Evolutionary conservation across 106 monocot genomes (phyloP).

Genomic region (Allium sativum): DNA sequence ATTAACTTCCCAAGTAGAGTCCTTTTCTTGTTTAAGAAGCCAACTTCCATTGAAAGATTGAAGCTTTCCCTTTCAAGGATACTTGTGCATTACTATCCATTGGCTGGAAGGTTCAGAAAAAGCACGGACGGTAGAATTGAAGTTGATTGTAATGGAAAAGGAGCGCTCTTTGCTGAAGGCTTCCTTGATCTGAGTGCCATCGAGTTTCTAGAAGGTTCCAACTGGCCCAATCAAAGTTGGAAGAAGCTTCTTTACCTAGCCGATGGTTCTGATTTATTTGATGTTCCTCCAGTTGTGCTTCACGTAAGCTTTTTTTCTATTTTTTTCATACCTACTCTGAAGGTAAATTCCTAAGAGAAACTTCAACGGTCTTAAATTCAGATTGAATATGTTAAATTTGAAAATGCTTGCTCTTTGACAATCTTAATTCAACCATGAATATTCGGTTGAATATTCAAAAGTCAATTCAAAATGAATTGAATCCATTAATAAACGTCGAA

Average conservation of each 20-base stretch:
- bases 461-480: no score
- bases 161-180: conserved; percentile 61
- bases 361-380: no score
- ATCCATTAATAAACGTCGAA: no score
- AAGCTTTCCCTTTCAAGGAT: conserved; percentile 36
- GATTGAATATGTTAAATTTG: no score
- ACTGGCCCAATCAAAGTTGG: conserved; percentile 62
- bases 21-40: conserved; percentile 45
- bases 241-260: conserved; percentile 66
- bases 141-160: conserved; percentile 76
- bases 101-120: conserved; percentile 59
- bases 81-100: conserved; percentile 64
- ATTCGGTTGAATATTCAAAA: no score
- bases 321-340: background rate
- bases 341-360: no score
- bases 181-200: conserved; percentile 29
- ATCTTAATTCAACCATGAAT: no score
- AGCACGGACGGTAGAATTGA: conserved; percentile 40
- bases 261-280: conserved; percentile 30
- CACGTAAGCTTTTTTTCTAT: conserved; percentile 25
- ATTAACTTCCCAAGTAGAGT: conserved; percentile 80
- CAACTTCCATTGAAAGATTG: conserved; percentile 23
- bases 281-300: conserved; percentile 58
- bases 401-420: no score
- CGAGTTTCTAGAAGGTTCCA: conserved; percentile 34